These are phyloP conservation scores for Pythium phragmitis DNA, from an alignment of 352 stramenopile genomes.

Conservation along the genomic window DNA sequence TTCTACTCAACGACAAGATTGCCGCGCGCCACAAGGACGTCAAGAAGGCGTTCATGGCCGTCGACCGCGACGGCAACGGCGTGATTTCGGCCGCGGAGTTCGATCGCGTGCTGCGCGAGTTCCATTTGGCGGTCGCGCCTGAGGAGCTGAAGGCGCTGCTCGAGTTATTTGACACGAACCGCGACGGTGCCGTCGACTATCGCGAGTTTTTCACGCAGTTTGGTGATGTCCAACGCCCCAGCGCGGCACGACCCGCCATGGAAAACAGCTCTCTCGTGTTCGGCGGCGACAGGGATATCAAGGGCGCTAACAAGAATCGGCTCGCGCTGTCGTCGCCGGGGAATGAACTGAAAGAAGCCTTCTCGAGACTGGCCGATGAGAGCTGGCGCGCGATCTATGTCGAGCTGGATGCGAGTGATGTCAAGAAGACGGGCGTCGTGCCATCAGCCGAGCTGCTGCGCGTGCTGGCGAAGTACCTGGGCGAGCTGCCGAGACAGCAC, in stretches of 20 bases:
- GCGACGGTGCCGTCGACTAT: conserved; percentile 52
- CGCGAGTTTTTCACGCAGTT: conserved; percentile 62
- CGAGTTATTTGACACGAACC: conserved; percentile 35
- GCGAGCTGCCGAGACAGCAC: conserved; percentile 50
- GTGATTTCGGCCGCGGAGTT: conserved; percentile 45
- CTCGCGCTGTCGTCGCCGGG: conserved; percentile 54
- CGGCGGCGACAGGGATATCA: conserved; percentile 42
- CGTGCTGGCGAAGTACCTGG: conserved; percentile 64
- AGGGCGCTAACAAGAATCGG: conserved; percentile 59
- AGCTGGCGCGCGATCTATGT: conserved; percentile 67
- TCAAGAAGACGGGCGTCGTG: conserved; percentile 58
- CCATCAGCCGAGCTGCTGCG: conserved; percentile 56
- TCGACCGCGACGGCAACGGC: conserved; percentile 48
- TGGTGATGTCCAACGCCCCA: conserved; percentile 47
- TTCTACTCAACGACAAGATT: conserved; percentile 59
- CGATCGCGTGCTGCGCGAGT: conserved; percentile 46
- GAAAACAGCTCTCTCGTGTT: conserved; percentile 74
- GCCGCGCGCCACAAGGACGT: conserved; percentile 40
- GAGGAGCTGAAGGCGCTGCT: conserved; percentile 41
- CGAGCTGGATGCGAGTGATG: conserved; percentile 60
- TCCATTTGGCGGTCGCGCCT: conserved; percentile 42
- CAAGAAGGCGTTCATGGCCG: conserved; percentile 42
- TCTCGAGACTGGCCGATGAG: conserved; percentile 55
- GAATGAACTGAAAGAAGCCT: conserved; percentile 72
- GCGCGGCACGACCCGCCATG: conserved; percentile 23